Conservation (phyloP, 2,329 filamentous ascomycete species). For the Cladosporium sp. region DNA sequence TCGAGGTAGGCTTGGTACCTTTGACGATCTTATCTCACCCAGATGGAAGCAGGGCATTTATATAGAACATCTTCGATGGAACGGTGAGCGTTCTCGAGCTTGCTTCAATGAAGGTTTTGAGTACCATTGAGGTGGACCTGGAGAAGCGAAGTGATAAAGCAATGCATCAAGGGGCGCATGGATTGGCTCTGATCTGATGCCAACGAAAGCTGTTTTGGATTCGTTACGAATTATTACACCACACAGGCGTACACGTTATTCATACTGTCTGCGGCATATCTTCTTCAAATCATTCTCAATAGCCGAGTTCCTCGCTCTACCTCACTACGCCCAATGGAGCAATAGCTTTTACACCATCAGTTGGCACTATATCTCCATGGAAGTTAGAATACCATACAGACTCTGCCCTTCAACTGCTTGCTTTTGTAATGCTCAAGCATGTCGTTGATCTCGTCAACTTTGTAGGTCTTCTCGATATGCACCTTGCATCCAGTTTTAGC, state of each 20-base stretch:
- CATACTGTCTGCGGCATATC: no score
- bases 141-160: conserved; percentile 12
- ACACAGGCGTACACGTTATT: no score
- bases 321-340: no score
- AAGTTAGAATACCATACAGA: conserved; percentile 14
- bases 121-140: conserved; percentile 11
- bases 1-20: conserved; percentile 12
- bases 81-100: conserved; percentile 13
- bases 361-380: no score
- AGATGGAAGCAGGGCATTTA: conserved; percentile 7
- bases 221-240: no score
- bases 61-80: conserved; percentile 12
- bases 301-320: no score
- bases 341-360: no score
- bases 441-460: conserved; percentile 13
- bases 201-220: no score
- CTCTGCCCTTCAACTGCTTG: conserved; percentile 9
- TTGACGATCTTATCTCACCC: conserved; percentile 11
- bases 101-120: conserved; percentile 3
- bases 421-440: conserved; percentile 14
- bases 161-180: conserved; percentile 16
- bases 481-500: conserved; percentile 7
- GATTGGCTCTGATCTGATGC: conserved; percentile 6
- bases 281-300: no score
- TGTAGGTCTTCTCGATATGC: conserved; percentile 13